Percentiles rank a stretch among this genome's conserved stretches.
Evolutionary conservation across 2,329 filamentous ascomycete species (phyloP).

Genomic region (Aureobasidium subglaciale): DNA sequence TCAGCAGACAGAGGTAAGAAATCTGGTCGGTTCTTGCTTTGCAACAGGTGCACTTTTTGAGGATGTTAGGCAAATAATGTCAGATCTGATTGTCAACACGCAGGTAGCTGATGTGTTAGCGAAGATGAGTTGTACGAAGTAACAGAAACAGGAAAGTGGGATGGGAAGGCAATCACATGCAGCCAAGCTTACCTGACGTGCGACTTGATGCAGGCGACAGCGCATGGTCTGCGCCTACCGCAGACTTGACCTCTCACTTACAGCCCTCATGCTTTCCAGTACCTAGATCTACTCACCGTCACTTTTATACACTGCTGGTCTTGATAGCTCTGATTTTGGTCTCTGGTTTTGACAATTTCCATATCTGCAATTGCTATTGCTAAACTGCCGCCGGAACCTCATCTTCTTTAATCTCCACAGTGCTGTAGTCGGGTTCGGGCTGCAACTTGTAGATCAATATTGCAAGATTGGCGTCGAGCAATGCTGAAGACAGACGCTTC

Average conservation of each 20-base stretch:
- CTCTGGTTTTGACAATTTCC: no score
- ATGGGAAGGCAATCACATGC: background rate
- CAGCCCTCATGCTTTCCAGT: no score
- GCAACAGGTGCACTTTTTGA: no score
- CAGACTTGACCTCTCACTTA: slow-evolving; percentile 5
- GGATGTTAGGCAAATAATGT: no score
- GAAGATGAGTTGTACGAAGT: background rate
- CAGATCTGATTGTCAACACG: no score
- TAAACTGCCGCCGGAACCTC: background rate
- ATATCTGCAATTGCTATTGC: background rate
- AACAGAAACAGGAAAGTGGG: background rate
- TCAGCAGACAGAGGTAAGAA: no score
- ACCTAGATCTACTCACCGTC: no score
- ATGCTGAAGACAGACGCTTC: background rate
- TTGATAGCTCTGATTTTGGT: no score
- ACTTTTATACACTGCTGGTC: no score
- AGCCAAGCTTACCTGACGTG: background rate
- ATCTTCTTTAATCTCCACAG: background rate
- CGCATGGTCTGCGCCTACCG: background rate
- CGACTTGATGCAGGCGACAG: slow-evolving; percentile 1
- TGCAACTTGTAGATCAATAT: background rate
- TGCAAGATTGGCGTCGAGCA: background rate
- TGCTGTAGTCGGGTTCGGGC: background rate
- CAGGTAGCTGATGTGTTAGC: no score
- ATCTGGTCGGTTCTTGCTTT: no score